Conservation (phyloP, 148 eudicot species). For the Amaranthus palmeri region DNA sequence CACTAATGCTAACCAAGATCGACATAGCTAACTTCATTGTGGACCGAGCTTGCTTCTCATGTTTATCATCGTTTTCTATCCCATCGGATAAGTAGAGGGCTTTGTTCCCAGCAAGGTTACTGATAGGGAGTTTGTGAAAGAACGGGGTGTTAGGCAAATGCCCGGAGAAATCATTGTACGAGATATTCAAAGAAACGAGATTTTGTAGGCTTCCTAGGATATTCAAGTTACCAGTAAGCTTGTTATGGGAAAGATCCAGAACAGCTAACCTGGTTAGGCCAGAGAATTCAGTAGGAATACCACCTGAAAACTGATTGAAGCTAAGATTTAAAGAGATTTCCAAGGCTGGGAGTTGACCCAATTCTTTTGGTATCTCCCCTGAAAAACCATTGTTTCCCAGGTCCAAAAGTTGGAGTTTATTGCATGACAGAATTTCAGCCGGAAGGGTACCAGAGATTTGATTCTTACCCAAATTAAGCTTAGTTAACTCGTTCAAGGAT, state of each 20-base stretch:
- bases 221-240: conserved; percentile 56
- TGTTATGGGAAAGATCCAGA: conserved; percentile 86
- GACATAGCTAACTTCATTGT: conserved; percentile 70
- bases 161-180: conserved; percentile 79
- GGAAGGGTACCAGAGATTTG: conserved; percentile 75
- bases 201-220: conserved; percentile 61
- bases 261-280: conserved; percentile 60
- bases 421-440: conserved; percentile 65
- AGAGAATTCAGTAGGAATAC: conserved; percentile 65
- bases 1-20: conserved; percentile 63
- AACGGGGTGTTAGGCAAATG: conserved; percentile 76
- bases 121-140: conserved; percentile 70
- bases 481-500: conserved; percentile 59
- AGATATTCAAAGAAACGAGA: conserved; percentile 77
- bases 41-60: conserved; percentile 31
- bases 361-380: conserved; percentile 75
- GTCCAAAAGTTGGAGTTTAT: conserved; percentile 69
- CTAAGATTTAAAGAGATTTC: conserved; percentile 89
- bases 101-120: conserved; percentile 61
- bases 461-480: conserved; percentile 67
- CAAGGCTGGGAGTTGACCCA: conserved; percentile 76
- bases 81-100: conserved; percentile 50
- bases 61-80: conserved; percentile 17
- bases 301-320: conserved; percentile 61
- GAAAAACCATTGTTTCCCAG: conserved; percentile 72